Conservation (phyloP, 2,329 filamentous ascomycete genomes). For the Trichophyton simii region DNA sequence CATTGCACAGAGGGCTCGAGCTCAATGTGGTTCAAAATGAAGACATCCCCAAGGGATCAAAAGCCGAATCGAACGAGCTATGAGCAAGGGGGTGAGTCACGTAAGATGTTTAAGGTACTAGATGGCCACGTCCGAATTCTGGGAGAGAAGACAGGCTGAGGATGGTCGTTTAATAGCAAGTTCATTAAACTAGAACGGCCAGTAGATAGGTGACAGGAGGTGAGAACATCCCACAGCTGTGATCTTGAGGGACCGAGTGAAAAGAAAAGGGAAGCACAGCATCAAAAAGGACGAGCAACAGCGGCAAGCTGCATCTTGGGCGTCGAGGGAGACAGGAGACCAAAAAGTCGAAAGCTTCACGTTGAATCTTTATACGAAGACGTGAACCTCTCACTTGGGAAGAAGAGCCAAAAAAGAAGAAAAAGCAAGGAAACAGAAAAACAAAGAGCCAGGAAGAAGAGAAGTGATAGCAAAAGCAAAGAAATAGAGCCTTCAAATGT, state of each 20-base stretch:
- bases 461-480: not conserved
- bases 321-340: not conserved
- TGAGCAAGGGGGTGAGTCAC: not conserved
- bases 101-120: not conserved
- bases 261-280: not conserved
- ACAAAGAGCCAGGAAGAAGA: not conserved
- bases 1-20: slow-evolving; percentile 1
- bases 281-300: not conserved
- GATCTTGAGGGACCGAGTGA: not conserved
- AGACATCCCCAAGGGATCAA: not conserved
- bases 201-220: not conserved
- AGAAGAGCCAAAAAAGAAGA: not conserved
- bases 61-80: not conserved
- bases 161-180: slow-evolving; percentile 3
- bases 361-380: slow-evolving; percentile 2
- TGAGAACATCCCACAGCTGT: not conserved
- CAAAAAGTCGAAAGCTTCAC: not conserved
- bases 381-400: slow-evolving; percentile 1
- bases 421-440: not conserved
- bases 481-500: not conserved
- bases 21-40: slow-evolving; percentile 1
- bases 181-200: not conserved
- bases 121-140: not conserved
- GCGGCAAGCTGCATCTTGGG: slow-evolving; percentile 1
- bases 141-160: not conserved